phyloP scores from a whole-genome alignment of 164 flowering plant genomes.

The Warburgia ugandensis region DNA sequence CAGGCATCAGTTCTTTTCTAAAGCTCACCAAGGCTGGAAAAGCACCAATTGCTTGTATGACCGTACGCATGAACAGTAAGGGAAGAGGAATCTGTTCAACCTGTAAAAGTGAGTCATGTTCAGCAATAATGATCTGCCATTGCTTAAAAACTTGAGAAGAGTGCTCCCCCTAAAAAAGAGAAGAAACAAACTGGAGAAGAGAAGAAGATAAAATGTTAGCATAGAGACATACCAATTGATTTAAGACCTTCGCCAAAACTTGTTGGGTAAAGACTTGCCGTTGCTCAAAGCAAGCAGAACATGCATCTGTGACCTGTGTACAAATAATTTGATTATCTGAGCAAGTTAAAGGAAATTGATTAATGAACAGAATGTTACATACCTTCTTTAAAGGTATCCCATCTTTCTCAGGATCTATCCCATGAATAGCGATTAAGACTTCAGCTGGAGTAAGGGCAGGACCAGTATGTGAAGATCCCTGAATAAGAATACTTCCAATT shows the following conservation, averaged over 20 bases:
- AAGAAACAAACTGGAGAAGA: neutral
- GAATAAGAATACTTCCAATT: slow-evolving; percentile 9
- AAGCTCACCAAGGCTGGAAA: slow-evolving; percentile 86
- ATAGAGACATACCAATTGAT: slow-evolving; percentile 69
- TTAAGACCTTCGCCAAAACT: slow-evolving; percentile 91
- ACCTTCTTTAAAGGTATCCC: slow-evolving; percentile 90
- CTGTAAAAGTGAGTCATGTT: slow-evolving; percentile 30
- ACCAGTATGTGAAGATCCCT: slow-evolving; percentile 68
- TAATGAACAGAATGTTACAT: no score
- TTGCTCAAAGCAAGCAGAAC: slow-evolving; percentile 95
- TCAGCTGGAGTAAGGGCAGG: slow-evolving; percentile 80
- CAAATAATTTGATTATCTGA: no score
- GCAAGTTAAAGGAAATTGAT: no score
- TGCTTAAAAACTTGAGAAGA: neutral
- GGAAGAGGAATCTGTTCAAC: slow-evolving; percentile 99
- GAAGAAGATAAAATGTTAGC: neutral
- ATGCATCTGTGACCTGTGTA: slow-evolving; percentile 93
- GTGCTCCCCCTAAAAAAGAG: neutral
- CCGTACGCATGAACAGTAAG: slow-evolving; percentile 91
- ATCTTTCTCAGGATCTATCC: slow-evolving; percentile 91
- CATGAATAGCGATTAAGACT: slow-evolving; percentile 87
- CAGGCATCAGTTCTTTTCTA: no score
- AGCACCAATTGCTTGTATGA: slow-evolving; percentile 87
- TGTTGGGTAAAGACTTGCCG: slow-evolving; percentile 80
- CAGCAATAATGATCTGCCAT: slow-evolving; percentile 1